phyloP scores from a whole-genome alignment of 2,329 filamentous ascomycete species.

The Zymoseptoria pseudotritici region DNA sequence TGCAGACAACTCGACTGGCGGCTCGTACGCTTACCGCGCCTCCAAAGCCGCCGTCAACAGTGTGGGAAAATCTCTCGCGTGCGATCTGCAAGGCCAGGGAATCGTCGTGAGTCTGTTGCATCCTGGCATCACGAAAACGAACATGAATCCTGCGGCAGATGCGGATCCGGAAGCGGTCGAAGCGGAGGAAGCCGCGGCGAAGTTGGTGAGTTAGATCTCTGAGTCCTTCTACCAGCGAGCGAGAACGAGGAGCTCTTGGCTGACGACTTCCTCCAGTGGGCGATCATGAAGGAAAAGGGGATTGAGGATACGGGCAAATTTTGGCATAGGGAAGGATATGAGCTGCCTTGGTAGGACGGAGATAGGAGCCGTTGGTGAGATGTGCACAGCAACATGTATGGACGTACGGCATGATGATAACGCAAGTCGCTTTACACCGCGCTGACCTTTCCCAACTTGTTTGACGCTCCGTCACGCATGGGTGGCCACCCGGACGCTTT shows the following conservation, averaged over 20 bases:
- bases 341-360: constrained; percentile 36
- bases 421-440: too few species aligned
- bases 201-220: constrained; percentile 22
- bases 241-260: background rate
- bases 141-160: constrained; percentile 22
- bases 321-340: constrained; percentile 39
- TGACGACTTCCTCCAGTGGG: constrained; percentile 22
- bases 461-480: too few species aligned
- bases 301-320: constrained; percentile 38
- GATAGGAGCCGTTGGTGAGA: too few species aligned
- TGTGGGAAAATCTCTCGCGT: constrained; percentile 37
- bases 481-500: too few species aligned
- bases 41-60: constrained; percentile 41
- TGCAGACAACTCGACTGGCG: constrained; percentile 34
- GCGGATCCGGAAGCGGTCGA: constrained; percentile 34
- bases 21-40: constrained; percentile 38
- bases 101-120: constrained; percentile 38
- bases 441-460: too few species aligned
- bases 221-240: too few species aligned
- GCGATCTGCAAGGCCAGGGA: constrained; percentile 35
- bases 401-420: too few species aligned
- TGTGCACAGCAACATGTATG: too few species aligned
- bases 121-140: constrained; percentile 38
- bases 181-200: constrained; percentile 39
- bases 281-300: constrained; percentile 33